Base-by-base conservation (phyloP, 2,329 filamentous ascomycete species). In the Karstenula rhodostoma region DNA sequence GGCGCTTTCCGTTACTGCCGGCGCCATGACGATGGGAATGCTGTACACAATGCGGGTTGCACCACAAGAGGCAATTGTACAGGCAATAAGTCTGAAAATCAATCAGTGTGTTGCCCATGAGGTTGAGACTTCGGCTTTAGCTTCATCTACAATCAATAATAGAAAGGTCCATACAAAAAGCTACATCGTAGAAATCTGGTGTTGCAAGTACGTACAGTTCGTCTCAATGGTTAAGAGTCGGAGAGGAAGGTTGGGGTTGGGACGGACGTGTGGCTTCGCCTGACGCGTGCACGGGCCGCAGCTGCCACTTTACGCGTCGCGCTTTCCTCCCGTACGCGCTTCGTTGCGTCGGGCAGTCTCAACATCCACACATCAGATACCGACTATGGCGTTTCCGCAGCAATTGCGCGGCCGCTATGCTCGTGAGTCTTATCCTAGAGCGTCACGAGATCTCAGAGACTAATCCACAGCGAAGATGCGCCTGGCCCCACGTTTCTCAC, bases 401-500 rank as follows among this genome's bases (percentile, higher is more conserved):
- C 59, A 70, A 65, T 61, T 75, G 33, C 68, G 73, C 49, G 67
- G 68, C 27, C 68, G 73, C 52, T 73, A 74, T 58, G 74, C 74
- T 60, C 74, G 74, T 77, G 62, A 58, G 74, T 68, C 4, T 46
- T 15, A 1, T 2, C 17, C 2, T 35, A 37, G 1, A n/a, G 8
- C 6, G 10, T 3, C 29, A 2, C 4, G 1, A 13, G 43, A 69
- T 67, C 32, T 46, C 22, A 60, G 33, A 27, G 27, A 15, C 42
- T 54, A 19, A 63, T n/a, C n/a, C n/a, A 17, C 4, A 3, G 29
- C 8, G 27, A 58, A 89, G 87, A 99, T 79, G 94, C 93, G 2
- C 89, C 91, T 56, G 96, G 96, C 65, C 87, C 89, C 59, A 98
- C 96, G 2, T 93, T 89, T 69, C 89, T 96, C 67, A 87, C 91